Evolutionary conservation across 2,329 filamentous ascomycete genomes (phyloP).

Genomic region (Arthrobotrys entomopaga): DNA sequence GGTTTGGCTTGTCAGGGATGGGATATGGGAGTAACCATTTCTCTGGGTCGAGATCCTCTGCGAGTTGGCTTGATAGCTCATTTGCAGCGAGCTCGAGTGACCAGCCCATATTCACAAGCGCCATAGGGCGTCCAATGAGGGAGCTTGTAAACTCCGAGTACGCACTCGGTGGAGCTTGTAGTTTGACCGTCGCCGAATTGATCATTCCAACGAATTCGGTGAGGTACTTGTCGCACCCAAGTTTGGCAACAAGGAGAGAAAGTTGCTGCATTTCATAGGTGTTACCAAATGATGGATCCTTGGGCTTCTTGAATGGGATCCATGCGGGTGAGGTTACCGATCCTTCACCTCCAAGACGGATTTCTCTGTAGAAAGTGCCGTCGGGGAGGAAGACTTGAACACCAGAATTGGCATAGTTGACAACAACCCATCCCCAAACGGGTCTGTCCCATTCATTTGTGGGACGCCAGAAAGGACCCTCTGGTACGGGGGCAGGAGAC

Average conservation of each 20-base stretch:
- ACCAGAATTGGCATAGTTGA: constrained; percentile 63
- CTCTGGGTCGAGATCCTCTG: constrained; percentile 56
- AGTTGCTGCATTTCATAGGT: constrained; percentile 56
- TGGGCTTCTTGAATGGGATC: constrained; percentile 60
- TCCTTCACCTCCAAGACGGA: constrained; percentile 61
- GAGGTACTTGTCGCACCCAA: constrained; percentile 60
- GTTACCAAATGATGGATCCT: not conserved
- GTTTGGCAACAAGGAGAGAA: constrained; percentile 58
- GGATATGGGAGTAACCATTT: constrained; percentile 9
- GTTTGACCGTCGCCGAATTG: constrained; percentile 58
- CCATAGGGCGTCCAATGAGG: constrained; percentile 63
- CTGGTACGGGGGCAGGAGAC: not conserved
- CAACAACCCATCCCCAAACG: constrained; percentile 64
- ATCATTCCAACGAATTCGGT: constrained; percentile 62
- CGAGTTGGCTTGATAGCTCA: constrained; percentile 16
- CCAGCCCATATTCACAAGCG: constrained; percentile 63
- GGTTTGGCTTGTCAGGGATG: constrained; percentile 9
- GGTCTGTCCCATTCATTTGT: constrained; percentile 62
- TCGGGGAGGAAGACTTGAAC: constrained; percentile 63
- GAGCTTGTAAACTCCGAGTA: constrained; percentile 62
- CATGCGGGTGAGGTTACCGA: constrained; percentile 59
- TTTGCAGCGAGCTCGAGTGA: constrained; percentile 62
- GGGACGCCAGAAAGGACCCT: constrained; percentile 54
- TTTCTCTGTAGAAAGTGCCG: constrained; percentile 64
- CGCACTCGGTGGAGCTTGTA: constrained; percentile 60